phyloP scores from a whole-genome alignment of 352 stramenopile species.

The Saprolegnia diclina region DNA sequence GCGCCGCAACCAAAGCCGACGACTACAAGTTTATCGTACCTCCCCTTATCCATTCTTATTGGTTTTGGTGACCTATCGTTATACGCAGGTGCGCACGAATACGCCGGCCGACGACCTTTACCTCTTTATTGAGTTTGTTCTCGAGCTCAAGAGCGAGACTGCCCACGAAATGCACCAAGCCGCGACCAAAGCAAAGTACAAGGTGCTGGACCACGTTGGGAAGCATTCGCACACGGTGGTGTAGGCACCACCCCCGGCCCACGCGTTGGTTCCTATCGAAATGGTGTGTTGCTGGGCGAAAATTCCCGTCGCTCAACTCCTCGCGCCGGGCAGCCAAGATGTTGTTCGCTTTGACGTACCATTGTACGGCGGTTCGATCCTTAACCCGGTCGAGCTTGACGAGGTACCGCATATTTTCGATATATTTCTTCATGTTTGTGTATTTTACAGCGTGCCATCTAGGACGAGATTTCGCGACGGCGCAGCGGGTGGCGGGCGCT shows the following conservation, averaged over 20 bases:
- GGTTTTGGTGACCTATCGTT: neutral
- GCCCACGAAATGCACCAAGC: constrained; percentile 28
- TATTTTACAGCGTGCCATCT: too few species aligned
- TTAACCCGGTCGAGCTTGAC: constrained; percentile 61
- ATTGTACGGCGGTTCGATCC: constrained; percentile 58
- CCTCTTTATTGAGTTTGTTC: constrained; percentile 68
- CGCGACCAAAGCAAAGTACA: constrained; percentile 25
- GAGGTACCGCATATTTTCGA: constrained; percentile 6
- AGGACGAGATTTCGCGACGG: constrained; percentile 62
- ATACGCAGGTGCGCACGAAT: constrained; percentile 42
- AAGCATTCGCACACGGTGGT: neutral
- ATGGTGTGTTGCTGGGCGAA: constrained; percentile 81
- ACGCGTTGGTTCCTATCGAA: constrained; percentile 34
- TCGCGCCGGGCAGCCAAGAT: constrained; percentile 39
- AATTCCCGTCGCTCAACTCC: constrained; percentile 48
- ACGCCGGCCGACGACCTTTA: constrained; percentile 58
- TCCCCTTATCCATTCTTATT: neutral
- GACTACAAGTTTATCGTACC: constrained; percentile 77
- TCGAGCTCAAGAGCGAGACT: constrained; percentile 40
- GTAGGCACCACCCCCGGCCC: constrained; percentile 21
- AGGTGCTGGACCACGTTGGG: constrained; percentile 11
- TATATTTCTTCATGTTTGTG: neutral
- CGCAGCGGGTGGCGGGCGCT: constrained; percentile 67
- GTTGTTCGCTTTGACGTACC: constrained; percentile 50
- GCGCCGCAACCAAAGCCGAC: constrained; percentile 61